These are phyloP conservation scores for Toxoplasma gondii DNA, from an alignment of 169 alveolate genomes.

Conservation along the genomic window DNA sequence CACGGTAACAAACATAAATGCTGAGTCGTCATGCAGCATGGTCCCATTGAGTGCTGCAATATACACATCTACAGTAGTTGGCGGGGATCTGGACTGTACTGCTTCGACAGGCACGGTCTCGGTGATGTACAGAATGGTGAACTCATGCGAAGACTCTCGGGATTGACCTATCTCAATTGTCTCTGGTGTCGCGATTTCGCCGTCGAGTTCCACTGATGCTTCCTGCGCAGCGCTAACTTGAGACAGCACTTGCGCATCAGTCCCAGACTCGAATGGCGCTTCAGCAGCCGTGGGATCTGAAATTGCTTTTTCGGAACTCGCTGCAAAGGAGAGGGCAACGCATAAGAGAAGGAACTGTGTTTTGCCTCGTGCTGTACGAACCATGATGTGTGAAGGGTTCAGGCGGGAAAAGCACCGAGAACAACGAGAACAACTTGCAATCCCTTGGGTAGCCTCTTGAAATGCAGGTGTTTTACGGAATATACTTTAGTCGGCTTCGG, in stretches of 20 bases:
- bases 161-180: not conserved
- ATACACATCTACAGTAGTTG: not conserved
- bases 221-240: not conserved
- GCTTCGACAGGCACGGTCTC: conserved; percentile 10
- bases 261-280: not conserved
- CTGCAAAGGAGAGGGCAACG: not conserved
- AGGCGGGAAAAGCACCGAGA: not conserved
- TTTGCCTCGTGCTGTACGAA: not conserved
- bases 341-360: not conserved
- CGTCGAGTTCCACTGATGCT: not conserved
- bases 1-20: not conserved
- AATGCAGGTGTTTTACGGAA: not conserved
- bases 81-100: not conserved
- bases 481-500: not conserved
- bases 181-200: not conserved
- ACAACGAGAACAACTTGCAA: not conserved
- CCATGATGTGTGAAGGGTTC: not conserved
- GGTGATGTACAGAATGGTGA: conserved; percentile 9
- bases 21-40: not conserved
- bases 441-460: not conserved
- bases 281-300: not conserved
- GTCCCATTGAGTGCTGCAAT: not conserved
- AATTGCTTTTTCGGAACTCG: not conserved
- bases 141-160: not conserved
- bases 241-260: not conserved